Percentiles rank a stretch among this genome's conserved stretches.
phyloP scores from a whole-genome alignment of 2,329 filamentous ascomycete genomes.

The Byssothecium circinans region DNA sequence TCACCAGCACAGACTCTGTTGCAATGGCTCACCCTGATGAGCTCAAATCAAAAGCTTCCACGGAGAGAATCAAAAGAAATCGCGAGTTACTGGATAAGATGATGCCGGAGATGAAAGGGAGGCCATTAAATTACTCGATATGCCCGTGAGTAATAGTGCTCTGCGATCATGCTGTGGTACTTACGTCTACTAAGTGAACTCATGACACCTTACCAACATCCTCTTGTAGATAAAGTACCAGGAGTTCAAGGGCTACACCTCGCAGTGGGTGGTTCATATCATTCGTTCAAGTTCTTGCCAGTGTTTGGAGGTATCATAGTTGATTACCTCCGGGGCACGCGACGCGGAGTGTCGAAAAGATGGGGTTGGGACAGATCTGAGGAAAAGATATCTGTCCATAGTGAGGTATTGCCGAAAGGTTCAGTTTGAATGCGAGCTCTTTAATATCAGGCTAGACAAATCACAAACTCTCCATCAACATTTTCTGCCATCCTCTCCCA shows the following conservation, averaged over 20 bases:
- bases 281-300: background rate
- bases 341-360: background rate
- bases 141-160: background rate
- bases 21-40: background rate
- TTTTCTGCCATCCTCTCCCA: too few relatives aligned
- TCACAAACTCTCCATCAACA: too few relatives aligned
- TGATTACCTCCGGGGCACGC: background rate
- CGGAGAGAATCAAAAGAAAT: background rate
- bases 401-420: background rate
- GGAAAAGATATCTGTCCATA: background rate
- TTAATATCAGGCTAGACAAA: too few relatives aligned
- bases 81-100: background rate
- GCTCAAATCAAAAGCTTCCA: background rate
- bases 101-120: background rate
- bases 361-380: background rate
- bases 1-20: background rate
- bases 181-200: background rate
- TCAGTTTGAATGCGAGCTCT: too few relatives aligned
- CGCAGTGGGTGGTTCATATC: background rate
- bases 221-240: background rate
- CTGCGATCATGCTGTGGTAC: background rate
- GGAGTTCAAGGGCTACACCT: background rate
- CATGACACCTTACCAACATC: background rate
- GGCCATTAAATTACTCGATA: background rate
- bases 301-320: background rate